Conservation (phyloP, 1,139 yeast species). For the Kodamaea fungicola region DNA sequence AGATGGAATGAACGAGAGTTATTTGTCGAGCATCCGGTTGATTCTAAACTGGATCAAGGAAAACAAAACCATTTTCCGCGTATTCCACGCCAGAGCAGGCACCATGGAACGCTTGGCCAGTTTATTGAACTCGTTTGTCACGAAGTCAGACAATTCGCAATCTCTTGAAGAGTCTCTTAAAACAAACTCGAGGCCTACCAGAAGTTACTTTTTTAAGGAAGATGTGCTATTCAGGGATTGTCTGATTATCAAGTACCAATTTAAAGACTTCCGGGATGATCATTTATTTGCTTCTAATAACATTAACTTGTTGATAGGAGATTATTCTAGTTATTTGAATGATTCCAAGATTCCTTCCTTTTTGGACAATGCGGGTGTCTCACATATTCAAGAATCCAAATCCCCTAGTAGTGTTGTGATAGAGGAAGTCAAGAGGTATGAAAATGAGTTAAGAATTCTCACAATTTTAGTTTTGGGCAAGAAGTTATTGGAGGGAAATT, state of each 20-base stretch:
- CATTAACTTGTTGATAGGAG: constrained; percentile 32
- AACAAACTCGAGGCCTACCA: constrained; percentile 24
- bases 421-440: constrained; percentile 17
- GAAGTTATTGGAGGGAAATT: constrained; percentile 11
- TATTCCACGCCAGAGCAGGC: constrained; percentile 31
- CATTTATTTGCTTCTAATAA: constrained; percentile 31
- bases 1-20: constrained; percentile 13
- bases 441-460: constrained; percentile 21
- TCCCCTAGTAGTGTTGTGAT: constrained; percentile 4
- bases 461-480: constrained; percentile 20
- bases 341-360: constrained; percentile 24
- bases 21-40: constrained; percentile 39
- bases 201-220: constrained; percentile 57
- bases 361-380: constrained; percentile 18
- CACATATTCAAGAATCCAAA: constrained; percentile 5
- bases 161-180: constrained; percentile 7
- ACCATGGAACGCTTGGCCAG: constrained; percentile 28
- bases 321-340: constrained; percentile 19
- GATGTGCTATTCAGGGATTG: constrained; percentile 64
- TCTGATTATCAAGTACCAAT: constrained; percentile 47
- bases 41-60: constrained; percentile 53
- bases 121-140: constrained; percentile 25
- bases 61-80: constrained; percentile 38
- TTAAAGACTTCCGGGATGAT: constrained; percentile 60
- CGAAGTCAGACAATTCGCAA: constrained; percentile 7